phyloP scores from a whole-genome alignment of 2,329 filamentous ascomycete genomes.

The Claviceps paspali region DNA sequence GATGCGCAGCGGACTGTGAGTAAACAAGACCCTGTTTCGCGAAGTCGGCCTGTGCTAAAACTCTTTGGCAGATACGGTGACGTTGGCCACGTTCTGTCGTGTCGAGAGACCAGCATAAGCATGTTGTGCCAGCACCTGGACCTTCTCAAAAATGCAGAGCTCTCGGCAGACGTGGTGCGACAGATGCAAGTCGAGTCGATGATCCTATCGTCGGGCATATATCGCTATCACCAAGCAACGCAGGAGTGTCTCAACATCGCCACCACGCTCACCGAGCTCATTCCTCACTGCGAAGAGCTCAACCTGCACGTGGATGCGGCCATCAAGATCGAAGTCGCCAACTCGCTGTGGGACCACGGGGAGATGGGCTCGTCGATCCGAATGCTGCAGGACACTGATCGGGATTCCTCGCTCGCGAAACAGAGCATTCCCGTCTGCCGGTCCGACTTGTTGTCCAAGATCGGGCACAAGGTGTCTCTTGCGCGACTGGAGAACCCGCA shows the following conservation, averaged over 20 bases:
- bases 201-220: slow-evolving; percentile 58
- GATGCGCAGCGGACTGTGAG: slow-evolving; percentile 71
- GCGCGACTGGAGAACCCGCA: slow-evolving; percentile 85
- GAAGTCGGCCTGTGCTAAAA: slow-evolving; percentile 4
- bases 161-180: slow-evolving; percentile 49
- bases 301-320: slow-evolving; percentile 64
- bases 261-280: slow-evolving; percentile 65
- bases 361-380: slow-evolving; percentile 80
- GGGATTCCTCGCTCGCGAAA: slow-evolving; percentile 41
- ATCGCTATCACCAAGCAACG: slow-evolving; percentile 62
- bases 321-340: slow-evolving; percentile 69
- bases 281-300: slow-evolving; percentile 51
- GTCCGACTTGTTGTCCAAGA: slow-evolving; percentile 69
- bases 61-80: slow-evolving; percentile 47
- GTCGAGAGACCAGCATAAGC: slow-evolving; percentile 68
- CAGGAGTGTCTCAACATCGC: slow-evolving; percentile 81
- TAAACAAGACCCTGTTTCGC: background rate
- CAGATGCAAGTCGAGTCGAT: slow-evolving; percentile 64
- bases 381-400: slow-evolving; percentile 64
- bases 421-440: slow-evolving; percentile 59
- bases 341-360: slow-evolving; percentile 85
- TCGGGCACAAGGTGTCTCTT: slow-evolving; percentile 78
- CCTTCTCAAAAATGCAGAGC: slow-evolving; percentile 43
- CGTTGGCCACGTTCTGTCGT: slow-evolving; percentile 66
- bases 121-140: slow-evolving; percentile 56